Evolutionary conservation across 2,329 filamentous ascomycete genomes (phyloP), one percentile per base, ranked within the genome.

Genomic region (Fusarium decemcellulare): DNA sequence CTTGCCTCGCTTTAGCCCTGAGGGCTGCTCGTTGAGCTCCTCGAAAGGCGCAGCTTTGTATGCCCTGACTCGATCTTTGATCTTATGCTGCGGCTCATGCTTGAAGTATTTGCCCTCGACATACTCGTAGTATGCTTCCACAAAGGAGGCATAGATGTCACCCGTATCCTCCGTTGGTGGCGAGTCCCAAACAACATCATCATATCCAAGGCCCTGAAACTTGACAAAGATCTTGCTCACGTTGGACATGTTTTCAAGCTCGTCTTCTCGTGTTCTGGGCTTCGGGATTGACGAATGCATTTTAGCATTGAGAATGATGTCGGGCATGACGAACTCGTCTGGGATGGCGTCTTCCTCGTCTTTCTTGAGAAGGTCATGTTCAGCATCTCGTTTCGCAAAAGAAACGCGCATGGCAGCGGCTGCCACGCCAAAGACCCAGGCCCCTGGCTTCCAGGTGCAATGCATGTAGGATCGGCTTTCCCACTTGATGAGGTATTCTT

Each of bases 401-500:
- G 93, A 85, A 10, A 85, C 88, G 15, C 94, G 90, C 90, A 93
- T 97, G 0, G 78, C 61, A 4, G 80, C 73, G 12, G 86, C 81
- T 15, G 88, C 87, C 10, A 92, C 85, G 7, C 94, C 94, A 84
- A 89, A 95, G 1, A 97, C 87, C 96, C 96, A 99, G 15, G 92
- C 86, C 12, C 95, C 96, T 10, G 94, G 90, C 86, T 94, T 92
- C 96, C 97, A 99, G 8, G 85, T 86, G 56, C 93, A 93, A 69
- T 93, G 91, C 67, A 91, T 92, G 75, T 98, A 97, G 0, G 95
- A 97, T 59, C 88, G 86, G 0, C 85, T 84, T 46, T 92, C 90
- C 93, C 95, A 98, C 77, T 96, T 97, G 72, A 99, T 82, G 3
- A 99, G 87, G 75, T 98, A 99, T 72, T 98, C 94, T 70, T 95